Evolutionary conservation across 257 asterid species (phyloP).

Genomic region (Solanum corneliomulleri): DNA sequence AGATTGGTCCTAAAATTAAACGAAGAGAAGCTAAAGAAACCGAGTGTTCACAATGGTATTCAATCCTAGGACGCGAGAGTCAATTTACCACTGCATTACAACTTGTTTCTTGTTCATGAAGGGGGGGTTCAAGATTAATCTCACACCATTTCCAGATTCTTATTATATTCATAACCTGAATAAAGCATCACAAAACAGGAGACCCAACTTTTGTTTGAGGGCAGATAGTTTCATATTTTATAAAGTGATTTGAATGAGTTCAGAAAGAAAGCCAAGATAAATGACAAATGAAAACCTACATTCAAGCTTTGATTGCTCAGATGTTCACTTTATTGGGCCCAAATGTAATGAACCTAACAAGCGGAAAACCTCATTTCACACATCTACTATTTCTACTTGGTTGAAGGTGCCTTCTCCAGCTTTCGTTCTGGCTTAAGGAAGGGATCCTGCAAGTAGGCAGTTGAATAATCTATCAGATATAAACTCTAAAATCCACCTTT

Average conservation of each 20-base stretch:
- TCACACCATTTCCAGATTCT: not conserved
- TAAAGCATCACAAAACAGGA: not conserved
- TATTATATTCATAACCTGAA: not conserved
- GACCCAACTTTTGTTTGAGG: not conserved
- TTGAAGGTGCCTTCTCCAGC: constrained; percentile 1
- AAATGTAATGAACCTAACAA: not conserved
- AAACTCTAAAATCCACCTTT: not conserved
- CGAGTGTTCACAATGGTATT: not conserved
- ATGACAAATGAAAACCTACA: not conserved
- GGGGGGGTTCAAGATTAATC: not conserved
- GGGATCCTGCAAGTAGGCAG: not conserved
- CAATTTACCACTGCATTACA: not conserved
- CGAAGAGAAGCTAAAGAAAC: not conserved
- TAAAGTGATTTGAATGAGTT: not conserved
- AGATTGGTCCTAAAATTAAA: not conserved
- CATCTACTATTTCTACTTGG: not conserved
- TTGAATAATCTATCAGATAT: not conserved
- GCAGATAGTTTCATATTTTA: not conserved
- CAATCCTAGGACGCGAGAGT: not conserved
- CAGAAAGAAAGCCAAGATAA: not conserved
- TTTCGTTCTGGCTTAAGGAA: not conserved
- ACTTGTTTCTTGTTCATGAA: not conserved
- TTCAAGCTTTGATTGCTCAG: not conserved
- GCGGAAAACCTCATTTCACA: not conserved
- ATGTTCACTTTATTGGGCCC: not conserved